Percentiles rank a stretch among this genome's conserved stretches.
These are phyloP conservation scores for Priceomyces medius DNA, from an alignment of 805 yeast genomes.

Conservation along the genomic window DNA sequence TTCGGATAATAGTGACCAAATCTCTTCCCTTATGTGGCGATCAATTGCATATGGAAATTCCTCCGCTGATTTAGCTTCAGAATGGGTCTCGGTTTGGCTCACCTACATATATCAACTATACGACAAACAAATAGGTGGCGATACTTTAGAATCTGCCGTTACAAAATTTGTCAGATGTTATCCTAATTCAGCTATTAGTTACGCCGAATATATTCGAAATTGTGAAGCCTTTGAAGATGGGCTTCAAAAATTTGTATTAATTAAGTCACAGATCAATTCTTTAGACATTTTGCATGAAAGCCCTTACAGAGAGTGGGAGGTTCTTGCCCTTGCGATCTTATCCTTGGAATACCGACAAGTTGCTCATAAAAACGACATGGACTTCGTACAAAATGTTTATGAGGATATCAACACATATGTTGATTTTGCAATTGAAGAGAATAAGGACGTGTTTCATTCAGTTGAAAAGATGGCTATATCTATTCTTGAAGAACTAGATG, in stretches of 20 bases:
- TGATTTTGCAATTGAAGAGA: constrained; percentile 22
- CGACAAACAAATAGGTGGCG: constrained; percentile 10
- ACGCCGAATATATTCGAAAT: constrained; percentile 25
- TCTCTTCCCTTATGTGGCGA: constrained; percentile 30
- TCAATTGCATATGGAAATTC: constrained; percentile 14
- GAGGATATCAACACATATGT: constrained; percentile 21
- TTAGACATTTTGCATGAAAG: constrained; percentile 15
- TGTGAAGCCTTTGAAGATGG: constrained; percentile 13
- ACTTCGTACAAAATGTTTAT: constrained; percentile 12
- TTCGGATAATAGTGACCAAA: constrained; percentile 10
- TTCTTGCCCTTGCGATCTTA: constrained; percentile 24
- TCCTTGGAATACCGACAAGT: constrained; percentile 12
- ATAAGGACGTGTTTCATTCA: constrained; percentile 38
- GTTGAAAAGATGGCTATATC: constrained; percentile 44
- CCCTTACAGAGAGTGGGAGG: constrained; percentile 33
- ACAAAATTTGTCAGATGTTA: constrained; percentile 21
- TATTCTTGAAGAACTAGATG: constrained; percentile 28
- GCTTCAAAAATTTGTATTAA: constrained; percentile 5
- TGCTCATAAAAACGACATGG: constrained; percentile 6
- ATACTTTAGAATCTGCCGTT: constrained; percentile 12
- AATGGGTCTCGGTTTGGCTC: constrained; percentile 28
- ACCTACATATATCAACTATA: constrained; percentile 26
- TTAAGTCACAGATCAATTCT: constrained; percentile 10
- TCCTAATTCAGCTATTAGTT: constrained; percentile 24
- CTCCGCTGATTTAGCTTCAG: constrained; percentile 4